Conservation (phyloP, 805 yeast genomes). For the Kodamaea jinghongensis region DNA sequence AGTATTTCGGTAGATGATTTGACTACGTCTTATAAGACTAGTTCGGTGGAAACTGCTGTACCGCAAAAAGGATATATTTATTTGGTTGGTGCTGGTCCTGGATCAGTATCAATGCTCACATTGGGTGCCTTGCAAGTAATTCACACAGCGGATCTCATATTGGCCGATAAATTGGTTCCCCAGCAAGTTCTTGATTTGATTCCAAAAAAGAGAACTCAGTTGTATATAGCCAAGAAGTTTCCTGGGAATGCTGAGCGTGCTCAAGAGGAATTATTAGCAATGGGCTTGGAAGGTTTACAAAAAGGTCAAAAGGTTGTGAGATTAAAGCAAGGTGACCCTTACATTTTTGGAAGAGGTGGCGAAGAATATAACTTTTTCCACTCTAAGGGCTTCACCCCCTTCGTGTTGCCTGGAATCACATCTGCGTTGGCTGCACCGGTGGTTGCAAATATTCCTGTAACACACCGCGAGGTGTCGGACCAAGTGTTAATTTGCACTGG, state of each 20-base stretch:
- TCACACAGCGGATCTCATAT: conserved; percentile 72
- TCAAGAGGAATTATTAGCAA: conserved; percentile 73
- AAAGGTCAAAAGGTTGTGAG: conserved; percentile 79
- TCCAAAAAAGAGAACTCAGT: conserved; percentile 64
- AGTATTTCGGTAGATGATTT: conserved; percentile 59
- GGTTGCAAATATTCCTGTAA: conserved; percentile 79
- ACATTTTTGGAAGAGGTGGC: conserved; percentile 94
- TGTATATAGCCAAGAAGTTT: conserved; percentile 87
- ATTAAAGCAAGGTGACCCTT: conserved; percentile 95
- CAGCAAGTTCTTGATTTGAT: conserved; percentile 78
- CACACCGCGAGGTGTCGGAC: conserved; percentile 89
- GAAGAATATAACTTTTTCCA: conserved; percentile 78
- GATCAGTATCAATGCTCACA: conserved; percentile 77
- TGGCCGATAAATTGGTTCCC: conserved; percentile 93
- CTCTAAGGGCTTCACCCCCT: conserved; percentile 64
- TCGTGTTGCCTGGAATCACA: conserved; percentile 83
- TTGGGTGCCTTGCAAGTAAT: conserved; percentile 82
- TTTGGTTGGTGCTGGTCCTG: conserved; percentile 95
- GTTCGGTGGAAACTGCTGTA: conserved; percentile 4
- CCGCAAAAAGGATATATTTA: conserved; percentile 56
- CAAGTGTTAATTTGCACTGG: conserved; percentile 94
- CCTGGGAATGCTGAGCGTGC: conserved; percentile 97
- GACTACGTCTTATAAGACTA: conserved; percentile 35
- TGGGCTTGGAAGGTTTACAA: conserved; percentile 64
- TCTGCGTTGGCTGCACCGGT: conserved; percentile 89